A percentile compares a stretch with the other conserved stretches of the same genome.
phyloP scores from a whole-genome alignment of 2,329 filamentous ascomycete species.

The Capronia epimyces region DNA sequence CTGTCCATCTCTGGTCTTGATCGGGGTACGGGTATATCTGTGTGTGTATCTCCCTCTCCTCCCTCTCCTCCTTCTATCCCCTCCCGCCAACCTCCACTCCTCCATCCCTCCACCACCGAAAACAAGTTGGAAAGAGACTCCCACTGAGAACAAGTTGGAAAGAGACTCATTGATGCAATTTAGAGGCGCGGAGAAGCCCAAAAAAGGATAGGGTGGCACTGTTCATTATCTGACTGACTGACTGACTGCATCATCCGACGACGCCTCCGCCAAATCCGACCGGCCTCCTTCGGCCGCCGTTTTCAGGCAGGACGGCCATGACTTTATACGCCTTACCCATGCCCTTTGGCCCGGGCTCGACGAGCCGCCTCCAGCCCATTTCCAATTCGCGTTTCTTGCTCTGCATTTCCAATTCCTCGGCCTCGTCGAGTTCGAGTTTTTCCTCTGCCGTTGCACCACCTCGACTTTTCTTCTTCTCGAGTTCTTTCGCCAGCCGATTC shows the following conservation, averaged over 20 bases:
- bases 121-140: too few relatives aligned
- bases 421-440: conserved; percentile 36
- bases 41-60: too few relatives aligned
- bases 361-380: conserved; percentile 69
- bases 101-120: too few relatives aligned
- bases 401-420: conserved; percentile 47
- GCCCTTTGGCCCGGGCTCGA: conserved; percentile 74
- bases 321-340: conserved; percentile 97
- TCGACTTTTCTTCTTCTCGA: conserved; percentile 33
- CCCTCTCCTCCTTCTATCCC: too few relatives aligned
- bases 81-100: too few relatives aligned
- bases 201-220: too few relatives aligned
- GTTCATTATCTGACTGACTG: too few relatives aligned
- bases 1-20: too few relatives aligned
- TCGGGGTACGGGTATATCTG: too few relatives aligned
- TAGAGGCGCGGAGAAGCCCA: too few relatives aligned
- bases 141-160: too few relatives aligned
- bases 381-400: conserved; percentile 59
- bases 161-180: too few relatives aligned
- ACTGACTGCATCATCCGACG: conserved; percentile 11
- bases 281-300: conserved; percentile 65
- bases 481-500: conserved; percentile 55
- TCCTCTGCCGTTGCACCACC: conserved; percentile 23
- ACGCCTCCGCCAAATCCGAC: conserved; percentile 82
- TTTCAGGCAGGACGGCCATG: conserved; percentile 82